Evolutionary conservation across 441 rosid species (phyloP).

Genomic region (Hura crepitans): DNA sequence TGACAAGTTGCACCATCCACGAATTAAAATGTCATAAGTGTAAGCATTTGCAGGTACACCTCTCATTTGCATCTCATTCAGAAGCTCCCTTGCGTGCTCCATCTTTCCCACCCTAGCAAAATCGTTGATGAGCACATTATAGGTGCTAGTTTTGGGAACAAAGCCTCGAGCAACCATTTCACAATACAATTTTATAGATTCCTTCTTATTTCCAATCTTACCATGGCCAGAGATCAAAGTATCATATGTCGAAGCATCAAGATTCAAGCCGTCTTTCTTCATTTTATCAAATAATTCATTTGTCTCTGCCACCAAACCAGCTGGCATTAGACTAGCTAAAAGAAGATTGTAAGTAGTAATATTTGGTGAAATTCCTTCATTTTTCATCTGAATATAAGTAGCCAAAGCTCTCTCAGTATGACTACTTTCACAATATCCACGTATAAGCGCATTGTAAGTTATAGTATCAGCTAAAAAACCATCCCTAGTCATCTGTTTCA

Average conservation of each 20-base stretch:
- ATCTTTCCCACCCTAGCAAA: constrained; percentile 66
- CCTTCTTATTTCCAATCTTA: constrained; percentile 66
- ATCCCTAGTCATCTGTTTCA: constrained; percentile 50
- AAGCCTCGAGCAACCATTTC: constrained; percentile 75
- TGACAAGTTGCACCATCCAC: constrained; percentile 69
- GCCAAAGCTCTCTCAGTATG: constrained; percentile 49
- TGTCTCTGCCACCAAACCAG: constrained; percentile 47
- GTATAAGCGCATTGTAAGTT: constrained; percentile 76
- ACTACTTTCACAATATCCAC: constrained; percentile 59
- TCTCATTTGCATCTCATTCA: constrained; percentile 73
- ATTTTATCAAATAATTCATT: constrained; percentile 51
- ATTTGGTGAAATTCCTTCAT: constrained; percentile 54
- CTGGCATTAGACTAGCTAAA: constrained; percentile 51
- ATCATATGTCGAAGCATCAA: constrained; percentile 62
- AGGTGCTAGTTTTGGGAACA: constrained; percentile 73
- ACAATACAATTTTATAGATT: constrained; percentile 58
- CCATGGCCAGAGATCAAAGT: constrained; percentile 64
- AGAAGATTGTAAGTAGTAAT: constrained; percentile 65
- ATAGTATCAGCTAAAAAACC: constrained; percentile 48
- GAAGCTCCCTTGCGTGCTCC: constrained; percentile 73
- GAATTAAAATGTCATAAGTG: constrained; percentile 65
- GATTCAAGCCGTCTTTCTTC: constrained; percentile 55
- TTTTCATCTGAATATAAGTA: constrained; percentile 48
- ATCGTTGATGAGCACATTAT: constrained; percentile 63
- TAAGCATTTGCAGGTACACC: constrained; percentile 55